Base-by-base conservation (phyloP, 495 filamentous ascomycete genomes). In the Lophiostoma macrostomum region DNA sequence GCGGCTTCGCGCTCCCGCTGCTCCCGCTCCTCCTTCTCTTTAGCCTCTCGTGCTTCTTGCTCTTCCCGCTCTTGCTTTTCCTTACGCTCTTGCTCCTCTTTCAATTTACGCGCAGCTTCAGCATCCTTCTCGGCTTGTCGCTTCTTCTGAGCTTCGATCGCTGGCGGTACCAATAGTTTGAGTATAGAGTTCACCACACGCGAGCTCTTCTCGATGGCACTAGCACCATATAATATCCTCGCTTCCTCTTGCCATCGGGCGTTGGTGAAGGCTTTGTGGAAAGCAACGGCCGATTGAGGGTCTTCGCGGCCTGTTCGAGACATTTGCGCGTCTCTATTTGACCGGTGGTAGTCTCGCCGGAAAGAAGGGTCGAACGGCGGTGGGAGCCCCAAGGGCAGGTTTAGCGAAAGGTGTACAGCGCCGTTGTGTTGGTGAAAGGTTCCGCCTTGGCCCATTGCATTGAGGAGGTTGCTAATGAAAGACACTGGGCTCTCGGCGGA, bases 161-260 rank as follows among this genome's bases (percentile, higher is more conserved):
- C 91, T 22, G 89, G 84, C 27, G 94, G 94, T 1, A 91, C 82
- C 56, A 97, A 75, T 31, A 82, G 67, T 24, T 78, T 79, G 13
- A 95, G 68, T 10, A 99, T 76, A n/a, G 82, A 78, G 60, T 81
- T 81, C 51, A 87, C 70, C 3, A 95, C 75, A 53, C 81, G 83
- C 50, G 75, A 71, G n/a, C 84, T 80, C 61, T 87, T 90, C 25
- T 94, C 90, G 6, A 78, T 63, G 44, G 85, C 78, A 18, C 71
- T 75, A 32, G 67, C 68, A 39, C 85, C 86, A 68, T 90, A 97
- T 1, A 97, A 73, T 67, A 97, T 80, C 52, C 84, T 84, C 11
- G 90, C 87, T 70, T 97, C 93, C 61, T 96, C 88, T 60, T 86
- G 82, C 91, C 94, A 99, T 36, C 93, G 82, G 32, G 75, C 73